These are phyloP conservation scores for Lentinula edodes DNA, from an alignment of 768 basidiomycete genomes.

Conservation along the genomic window DNA sequence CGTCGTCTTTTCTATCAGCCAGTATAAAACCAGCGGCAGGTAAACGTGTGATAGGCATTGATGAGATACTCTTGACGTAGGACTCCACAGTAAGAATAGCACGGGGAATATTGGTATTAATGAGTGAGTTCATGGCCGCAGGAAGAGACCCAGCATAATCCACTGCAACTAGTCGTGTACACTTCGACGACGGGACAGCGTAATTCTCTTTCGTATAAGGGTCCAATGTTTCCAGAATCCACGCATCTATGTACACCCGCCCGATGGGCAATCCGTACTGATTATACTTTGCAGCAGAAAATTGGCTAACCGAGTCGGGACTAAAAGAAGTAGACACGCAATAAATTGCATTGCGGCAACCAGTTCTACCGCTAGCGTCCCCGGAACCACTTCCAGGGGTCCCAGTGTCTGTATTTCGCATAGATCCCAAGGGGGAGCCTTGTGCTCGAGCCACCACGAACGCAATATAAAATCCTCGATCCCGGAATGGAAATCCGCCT, in stretches of 20 bases:
- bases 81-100: slow-evolving; percentile 70
- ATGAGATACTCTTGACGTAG: slow-evolving; percentile 59
- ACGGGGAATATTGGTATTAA: slow-evolving; percentile 73
- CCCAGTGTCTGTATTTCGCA: not conserved
- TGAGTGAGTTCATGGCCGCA: slow-evolving; percentile 76
- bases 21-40: slow-evolving; percentile 63
- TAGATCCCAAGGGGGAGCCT: slow-evolving; percentile 28
- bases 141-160: slow-evolving; percentile 87
- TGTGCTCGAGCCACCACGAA: slow-evolving; percentile 63
- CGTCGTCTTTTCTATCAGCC: slow-evolving; percentile 46
- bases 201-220: slow-evolving; percentile 93
- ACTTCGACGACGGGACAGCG: slow-evolving; percentile 87
- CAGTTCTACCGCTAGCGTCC: slow-evolving; percentile 6
- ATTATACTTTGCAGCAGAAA: slow-evolving; percentile 69
- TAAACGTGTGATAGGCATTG: slow-evolving; percentile 61
- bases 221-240: slow-evolving; percentile 95
- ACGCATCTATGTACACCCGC: slow-evolving; percentile 83
- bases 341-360: slow-evolving; percentile 61
- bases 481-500: slow-evolving; percentile 85
- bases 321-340: slow-evolving; percentile 81
- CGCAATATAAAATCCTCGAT: slow-evolving; percentile 80
- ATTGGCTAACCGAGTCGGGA: slow-evolving; percentile 52
- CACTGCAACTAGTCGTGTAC: slow-evolving; percentile 77
- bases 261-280: slow-evolving; percentile 69
- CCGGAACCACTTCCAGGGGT: slow-evolving; percentile 23